Conservation (phyloP, 2,329 filamentous ascomycete species). For the Stagonosporopsis vannaccii region DNA sequence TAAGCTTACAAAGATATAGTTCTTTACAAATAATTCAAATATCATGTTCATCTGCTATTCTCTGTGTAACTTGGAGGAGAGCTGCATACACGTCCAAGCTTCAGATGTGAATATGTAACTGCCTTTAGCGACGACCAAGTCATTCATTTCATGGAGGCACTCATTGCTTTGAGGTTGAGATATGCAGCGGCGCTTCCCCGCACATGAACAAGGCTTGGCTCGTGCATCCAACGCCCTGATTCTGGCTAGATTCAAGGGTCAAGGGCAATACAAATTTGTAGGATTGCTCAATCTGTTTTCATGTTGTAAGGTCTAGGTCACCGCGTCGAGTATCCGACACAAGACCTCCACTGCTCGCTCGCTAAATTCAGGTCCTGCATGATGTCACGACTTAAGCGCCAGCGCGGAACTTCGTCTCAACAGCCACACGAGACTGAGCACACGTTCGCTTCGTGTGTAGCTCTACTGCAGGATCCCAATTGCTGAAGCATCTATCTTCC, state of each 20-base stretch:
- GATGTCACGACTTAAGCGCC: conserved; percentile 40
- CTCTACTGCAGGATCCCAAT: not conserved
- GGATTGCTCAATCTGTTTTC: not conserved
- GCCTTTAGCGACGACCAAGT: too few species aligned
- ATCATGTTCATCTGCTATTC: too few species aligned
- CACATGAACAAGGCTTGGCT: not conserved
- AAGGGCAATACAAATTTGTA: too few species aligned
- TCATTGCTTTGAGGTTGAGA: not conserved
- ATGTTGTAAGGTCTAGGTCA: not conserved
- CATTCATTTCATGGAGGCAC: not conserved
- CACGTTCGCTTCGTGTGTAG: not conserved
- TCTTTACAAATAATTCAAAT: too few species aligned
- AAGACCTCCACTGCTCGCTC: conserved; percentile 6
- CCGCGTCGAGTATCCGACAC: not conserved
- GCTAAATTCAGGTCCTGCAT: conserved; percentile 18
- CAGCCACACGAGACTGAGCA: not conserved
- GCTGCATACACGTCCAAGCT: not conserved
- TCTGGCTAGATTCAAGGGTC: too few species aligned
- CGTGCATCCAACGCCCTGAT: not conserved
- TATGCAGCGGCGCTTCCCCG: conserved; percentile 3
- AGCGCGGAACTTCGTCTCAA: conserved; percentile 5
- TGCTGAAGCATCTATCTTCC: not conserved
- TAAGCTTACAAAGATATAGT: too few species aligned
- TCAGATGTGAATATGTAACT: not conserved
- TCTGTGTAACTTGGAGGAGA: too few species aligned